These are phyloP conservation scores for Purshia tridentata DNA, from an alignment of 306 rosid species.

Conservation along the genomic window DNA sequence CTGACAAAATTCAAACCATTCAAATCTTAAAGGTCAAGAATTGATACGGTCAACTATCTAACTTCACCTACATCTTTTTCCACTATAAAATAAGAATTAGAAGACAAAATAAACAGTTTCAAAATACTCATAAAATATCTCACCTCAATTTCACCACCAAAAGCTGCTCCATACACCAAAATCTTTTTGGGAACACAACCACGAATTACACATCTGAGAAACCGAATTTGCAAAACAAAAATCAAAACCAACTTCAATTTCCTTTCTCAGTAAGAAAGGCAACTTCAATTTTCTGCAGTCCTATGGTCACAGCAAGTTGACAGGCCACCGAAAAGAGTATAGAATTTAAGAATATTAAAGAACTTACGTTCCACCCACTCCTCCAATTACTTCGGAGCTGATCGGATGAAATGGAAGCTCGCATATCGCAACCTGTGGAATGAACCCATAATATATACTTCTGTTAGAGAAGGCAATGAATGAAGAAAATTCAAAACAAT, in stretches of 20 bases:
- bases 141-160: conserved; percentile 87
- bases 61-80: neutral
- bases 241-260: conserved; percentile 15
- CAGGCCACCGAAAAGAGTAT: conserved; percentile 6
- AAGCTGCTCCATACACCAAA: conserved; percentile 88
- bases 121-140: neutral
- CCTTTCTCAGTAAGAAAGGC: neutral
- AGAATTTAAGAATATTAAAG: conserved; percentile 1
- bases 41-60: neutral
- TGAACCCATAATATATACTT: conserved; percentile 1
- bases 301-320: neutral
- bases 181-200: conserved; percentile 99
- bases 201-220: conserved; percentile 88
- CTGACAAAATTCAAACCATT: neutral
- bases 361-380: conserved; percentile 98
- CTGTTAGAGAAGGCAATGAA: conserved; percentile 11
- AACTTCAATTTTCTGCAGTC: conserved; percentile 10
- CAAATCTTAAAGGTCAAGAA: neutral
- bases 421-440: conserved; percentile 77
- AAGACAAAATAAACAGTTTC: neutral
- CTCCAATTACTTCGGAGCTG: conserved; percentile 87
- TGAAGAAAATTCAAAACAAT: neutral
- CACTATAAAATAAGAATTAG: neutral
- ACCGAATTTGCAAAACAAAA: conserved; percentile 20
- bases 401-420: conserved; percentile 91